Conservation (phyloP, 345 rosid genomes). For the Camelina hispida region DNA sequence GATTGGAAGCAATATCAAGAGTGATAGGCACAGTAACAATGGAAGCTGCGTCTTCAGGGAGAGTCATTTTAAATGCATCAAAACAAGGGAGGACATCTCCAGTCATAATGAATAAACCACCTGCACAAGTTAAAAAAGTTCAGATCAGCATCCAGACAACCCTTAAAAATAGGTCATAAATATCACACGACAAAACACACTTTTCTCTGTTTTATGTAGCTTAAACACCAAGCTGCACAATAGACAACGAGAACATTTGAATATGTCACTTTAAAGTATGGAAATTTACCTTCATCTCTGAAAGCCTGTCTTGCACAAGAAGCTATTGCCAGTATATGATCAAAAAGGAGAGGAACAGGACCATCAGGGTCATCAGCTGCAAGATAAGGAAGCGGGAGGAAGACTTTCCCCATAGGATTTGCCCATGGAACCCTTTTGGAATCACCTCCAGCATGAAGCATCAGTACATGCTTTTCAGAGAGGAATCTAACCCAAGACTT, state of each 20-base stretch:
- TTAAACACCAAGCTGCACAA: background rate
- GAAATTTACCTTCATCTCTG: constrained; percentile 59
- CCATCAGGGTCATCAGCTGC: constrained; percentile 96
- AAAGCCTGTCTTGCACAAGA: constrained; percentile 92
- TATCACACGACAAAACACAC: background rate
- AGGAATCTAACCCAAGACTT: constrained; percentile 53
- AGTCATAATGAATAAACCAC: constrained; percentile 93
- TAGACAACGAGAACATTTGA: background rate
- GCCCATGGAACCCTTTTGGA: constrained; percentile 99
- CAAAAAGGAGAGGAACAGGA: constrained; percentile 93
- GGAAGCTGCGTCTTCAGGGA: constrained; percentile 81
- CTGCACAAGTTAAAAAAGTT: constrained; percentile 43
- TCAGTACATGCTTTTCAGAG: constrained; percentile 72
- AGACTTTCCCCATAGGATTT: constrained; percentile 97
- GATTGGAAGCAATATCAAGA: constrained; percentile 93
- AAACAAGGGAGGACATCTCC: constrained; percentile 99
- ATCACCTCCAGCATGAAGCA: constrained; percentile 99
- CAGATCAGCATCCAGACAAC: constrained; percentile 6
- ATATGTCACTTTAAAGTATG: background rate
- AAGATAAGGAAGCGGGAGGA: constrained; percentile 92
- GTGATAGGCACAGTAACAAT: constrained; percentile 94
- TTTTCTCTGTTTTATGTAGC: background rate
- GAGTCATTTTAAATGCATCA: constrained; percentile 77
- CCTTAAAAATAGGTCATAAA: background rate
- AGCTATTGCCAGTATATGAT: constrained; percentile 95